Evolutionary conservation across 306 rosid genomes (phyloP), one percentile per base, ranked within the genome.

Genomic region (Dryas drummondii): DNA sequence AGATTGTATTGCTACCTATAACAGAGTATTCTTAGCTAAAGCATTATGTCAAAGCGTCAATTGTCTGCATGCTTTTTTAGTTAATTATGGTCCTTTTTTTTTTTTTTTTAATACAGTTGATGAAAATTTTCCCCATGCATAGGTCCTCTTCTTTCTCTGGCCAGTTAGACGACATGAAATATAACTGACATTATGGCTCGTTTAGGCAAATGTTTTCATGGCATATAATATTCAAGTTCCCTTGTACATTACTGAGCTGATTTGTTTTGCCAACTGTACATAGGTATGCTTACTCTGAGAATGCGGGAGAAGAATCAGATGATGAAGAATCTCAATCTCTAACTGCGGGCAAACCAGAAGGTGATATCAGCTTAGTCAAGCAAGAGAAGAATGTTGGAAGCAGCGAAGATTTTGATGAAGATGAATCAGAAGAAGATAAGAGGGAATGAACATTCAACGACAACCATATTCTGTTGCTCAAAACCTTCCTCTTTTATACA

Each of bases 281-380:
- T 60, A 94, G 98, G 89, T 94, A 91, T 82, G 97, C 98, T 8
- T 91, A 94, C 85, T 94, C 98, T 0, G 98, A 90, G 74, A 87
- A 91, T 84, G 84, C 87, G 52, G 96, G 97, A 64, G 97, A 86
- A 60, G 96, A 87, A 4, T 88, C 89, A 37, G 96, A 90, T 67
- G 98, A 91, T 4, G 98, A 94, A 81, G 98, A 91, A 85, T 85
- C 90, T 68, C 88, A 70, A 32, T 85, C 94, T 74, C 84, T 91
- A 44, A 91, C 89, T 2, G 84, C 72, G 50, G 84, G 84, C 47
- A 89, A 88, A 80, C 86, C 81, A 9, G 96, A 86, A 83, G 88
- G 93, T 52, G 97, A 94, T 76, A 46, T 91, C 55, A 78, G 85
- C 77, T 82, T 83, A 76, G 87, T 78, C 69, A 85, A 87, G 88